Evolutionary conservation across 2,329 filamentous ascomycete species (phyloP).

Genomic region (Myrmaecium sp.): DNA sequence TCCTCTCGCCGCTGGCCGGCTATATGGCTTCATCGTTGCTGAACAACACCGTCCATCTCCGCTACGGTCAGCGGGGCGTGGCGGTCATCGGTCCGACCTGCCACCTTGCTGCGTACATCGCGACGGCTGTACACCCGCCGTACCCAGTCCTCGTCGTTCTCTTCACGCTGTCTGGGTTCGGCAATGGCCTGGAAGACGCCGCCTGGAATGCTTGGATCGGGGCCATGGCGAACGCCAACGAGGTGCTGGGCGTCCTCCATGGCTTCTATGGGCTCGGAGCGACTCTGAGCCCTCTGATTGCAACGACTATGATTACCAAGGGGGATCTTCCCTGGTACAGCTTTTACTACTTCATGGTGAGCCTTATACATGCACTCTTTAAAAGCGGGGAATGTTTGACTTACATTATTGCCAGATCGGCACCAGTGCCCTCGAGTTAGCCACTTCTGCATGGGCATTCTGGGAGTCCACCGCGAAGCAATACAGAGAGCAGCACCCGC

Average conservation of each 20-base stretch:
- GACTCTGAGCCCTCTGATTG: conserved; percentile 50
- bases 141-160: conserved; percentile 49
- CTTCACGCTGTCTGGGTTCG: conserved; percentile 50
- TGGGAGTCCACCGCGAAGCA: conserved; percentile 42
- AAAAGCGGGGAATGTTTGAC: neutral
- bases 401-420: conserved; percentile 25
- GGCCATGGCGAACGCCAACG: conserved; percentile 56
- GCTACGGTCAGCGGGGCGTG: conserved; percentile 53
- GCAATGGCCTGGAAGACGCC: conserved; percentile 51
- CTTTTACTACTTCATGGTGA: conserved; percentile 62
- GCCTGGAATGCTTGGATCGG: conserved; percentile 49
- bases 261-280: conserved; percentile 57
- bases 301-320: conserved; percentile 55
- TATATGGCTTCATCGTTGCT: conserved; percentile 46
- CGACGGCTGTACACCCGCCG: conserved; percentile 50
- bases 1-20: conserved; percentile 48
- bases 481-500: conserved; percentile 36
- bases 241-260: conserved; percentile 57
- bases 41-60: conserved; percentile 49
- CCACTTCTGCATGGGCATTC: conserved; percentile 38
- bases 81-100: conserved; percentile 46
- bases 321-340: conserved; percentile 47
- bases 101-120: conserved; percentile 47
- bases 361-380: conserved; percentile 7
- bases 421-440: conserved; percentile 38